Conservation (phyloP, 2,329 filamentous ascomycete genomes). For the Paradendryphiella salina region DNA sequence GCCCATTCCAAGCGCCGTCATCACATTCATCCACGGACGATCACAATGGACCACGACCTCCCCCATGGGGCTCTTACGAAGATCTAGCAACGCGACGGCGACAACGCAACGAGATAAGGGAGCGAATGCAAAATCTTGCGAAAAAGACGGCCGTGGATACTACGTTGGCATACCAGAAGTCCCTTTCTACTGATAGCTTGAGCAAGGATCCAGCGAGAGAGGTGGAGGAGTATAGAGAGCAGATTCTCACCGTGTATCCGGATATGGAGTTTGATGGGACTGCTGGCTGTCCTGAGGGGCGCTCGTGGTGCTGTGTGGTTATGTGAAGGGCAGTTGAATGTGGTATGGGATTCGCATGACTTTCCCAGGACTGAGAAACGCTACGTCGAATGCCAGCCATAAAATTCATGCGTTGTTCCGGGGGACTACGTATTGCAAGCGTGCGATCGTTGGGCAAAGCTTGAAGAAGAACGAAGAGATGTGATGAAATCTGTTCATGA, state of each 20-base stretch:
- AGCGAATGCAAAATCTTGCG: constrained; percentile 1
- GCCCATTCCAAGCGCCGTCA: neutral
- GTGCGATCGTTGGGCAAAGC: too few relatives aligned
- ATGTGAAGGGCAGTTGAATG: constrained; percentile 13
- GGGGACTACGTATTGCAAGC: too few relatives aligned
- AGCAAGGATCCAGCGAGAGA: constrained; percentile 15
- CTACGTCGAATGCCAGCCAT: neutral
- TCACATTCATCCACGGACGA: neutral
- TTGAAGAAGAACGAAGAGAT: too few relatives aligned
- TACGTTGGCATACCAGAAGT: neutral
- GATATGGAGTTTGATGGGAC: constrained; percentile 28
- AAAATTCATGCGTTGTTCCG: too few relatives aligned
- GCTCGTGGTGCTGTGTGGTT: constrained; percentile 19
- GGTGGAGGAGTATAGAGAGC: constrained; percentile 25
- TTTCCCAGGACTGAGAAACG: too few relatives aligned
- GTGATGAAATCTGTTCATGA: too few relatives aligned
- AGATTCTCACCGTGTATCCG: constrained; percentile 27
- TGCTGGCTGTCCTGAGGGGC: constrained; percentile 5
- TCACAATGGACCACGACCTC: constrained; percentile 15
- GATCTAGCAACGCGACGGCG: constrained; percentile 13
- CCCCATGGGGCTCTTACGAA: constrained; percentile 22
- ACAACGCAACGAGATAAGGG: constrained; percentile 8
- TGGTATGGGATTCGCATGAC: neutral
- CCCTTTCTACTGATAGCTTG: neutral
- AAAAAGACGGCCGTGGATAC: neutral